phyloP scores from a whole-genome alignment of 1,139 yeast species.

The Taiozyma onychis region DNA sequence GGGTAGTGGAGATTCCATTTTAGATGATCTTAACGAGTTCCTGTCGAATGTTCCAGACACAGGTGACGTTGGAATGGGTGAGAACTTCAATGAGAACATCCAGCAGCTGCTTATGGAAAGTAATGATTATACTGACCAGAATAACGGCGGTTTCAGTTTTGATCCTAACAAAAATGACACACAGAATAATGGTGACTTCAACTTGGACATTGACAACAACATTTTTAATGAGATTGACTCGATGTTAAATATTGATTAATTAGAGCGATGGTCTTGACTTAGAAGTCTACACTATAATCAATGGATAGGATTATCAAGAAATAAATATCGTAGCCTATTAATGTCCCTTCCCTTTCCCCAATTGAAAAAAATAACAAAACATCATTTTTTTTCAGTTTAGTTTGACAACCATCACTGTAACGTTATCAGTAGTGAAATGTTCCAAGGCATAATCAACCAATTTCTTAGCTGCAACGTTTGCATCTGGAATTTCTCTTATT shows the following conservation, averaged over 20 bases:
- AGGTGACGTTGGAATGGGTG: slow-evolving; percentile 14
- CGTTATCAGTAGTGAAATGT: slow-evolving; percentile 81
- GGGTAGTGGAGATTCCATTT: slow-evolving; percentile 22
- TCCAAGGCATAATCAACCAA: slow-evolving; percentile 76
- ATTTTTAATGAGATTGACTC: slow-evolving; percentile 27
- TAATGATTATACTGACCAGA: slow-evolving; percentile 8
- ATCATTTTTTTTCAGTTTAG: slow-evolving; percentile 5
- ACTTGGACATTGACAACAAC: slow-evolving; percentile 24
- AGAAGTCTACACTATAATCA: neutral
- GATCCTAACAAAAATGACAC: slow-evolving; percentile 3
- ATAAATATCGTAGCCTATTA: neutral
- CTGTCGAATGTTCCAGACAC: slow-evolving; percentile 24
- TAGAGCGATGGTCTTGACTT: neutral
- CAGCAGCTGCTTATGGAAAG: slow-evolving; percentile 22
- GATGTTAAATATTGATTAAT: slow-evolving; percentile 22
- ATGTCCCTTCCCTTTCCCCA: neutral
- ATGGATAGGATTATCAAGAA: neutral
- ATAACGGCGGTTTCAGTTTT: slow-evolving; percentile 3
- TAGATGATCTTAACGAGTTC: slow-evolving; percentile 27
- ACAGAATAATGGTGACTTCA: slow-evolving; percentile 9
- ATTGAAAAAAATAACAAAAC: neutral
- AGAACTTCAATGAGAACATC: slow-evolving; percentile 19
- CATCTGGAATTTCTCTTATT: slow-evolving; percentile 49
- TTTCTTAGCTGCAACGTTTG: slow-evolving; percentile 61
- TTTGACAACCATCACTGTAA: slow-evolving; percentile 80